These are phyloP conservation scores for Lobosporangium transversale DNA, from an alignment of 192 early-diverging fungal species.

Conservation along the genomic window DNA sequence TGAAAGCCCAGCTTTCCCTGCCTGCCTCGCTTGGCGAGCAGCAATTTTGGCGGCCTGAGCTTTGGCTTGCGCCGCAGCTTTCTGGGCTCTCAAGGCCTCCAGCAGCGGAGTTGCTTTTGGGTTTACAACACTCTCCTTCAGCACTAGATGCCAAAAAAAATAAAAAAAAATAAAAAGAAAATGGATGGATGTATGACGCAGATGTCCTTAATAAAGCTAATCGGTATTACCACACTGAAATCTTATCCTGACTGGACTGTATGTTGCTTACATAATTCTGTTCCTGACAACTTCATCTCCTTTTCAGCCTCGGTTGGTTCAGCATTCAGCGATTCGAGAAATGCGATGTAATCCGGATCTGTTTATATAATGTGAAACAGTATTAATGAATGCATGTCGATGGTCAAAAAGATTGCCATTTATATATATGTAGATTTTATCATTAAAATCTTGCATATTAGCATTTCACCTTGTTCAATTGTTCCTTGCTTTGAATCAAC, in stretches of 20 bases:
- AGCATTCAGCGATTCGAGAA: slow-evolving; percentile 73
- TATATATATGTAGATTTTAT: neutral
- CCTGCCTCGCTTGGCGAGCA: slow-evolving; percentile 38
- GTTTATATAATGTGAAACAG: neutral
- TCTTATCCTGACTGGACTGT: too few relatives aligned
- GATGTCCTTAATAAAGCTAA: too few relatives aligned
- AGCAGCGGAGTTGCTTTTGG: slow-evolving; percentile 81
- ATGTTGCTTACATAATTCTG: slow-evolving; percentile 62
- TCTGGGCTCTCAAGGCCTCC: slow-evolving; percentile 77
- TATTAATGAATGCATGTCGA: neutral
- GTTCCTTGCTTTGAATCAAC: slow-evolving; percentile 77
- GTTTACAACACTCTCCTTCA: slow-evolving; percentile 53
- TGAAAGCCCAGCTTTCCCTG: slow-evolving; percentile 36
- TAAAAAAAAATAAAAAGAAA: slow-evolving; percentile 45
- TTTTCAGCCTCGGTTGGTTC: slow-evolving; percentile 57
- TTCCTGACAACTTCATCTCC: slow-evolving; percentile 55
- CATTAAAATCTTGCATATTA: neutral
- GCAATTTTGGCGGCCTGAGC: slow-evolving; percentile 45
- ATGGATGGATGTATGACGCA: too few relatives aligned
- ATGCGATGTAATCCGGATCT: slow-evolving; percentile 83
- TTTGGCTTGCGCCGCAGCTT: slow-evolving; percentile 68
- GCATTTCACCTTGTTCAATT: slow-evolving; percentile 70
- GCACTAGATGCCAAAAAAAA: slow-evolving; percentile 18
- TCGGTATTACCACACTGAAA: too few relatives aligned
- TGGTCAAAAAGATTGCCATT: too few relatives aligned